Percentiles rank a stretch among this genome's conserved stretches.
phyloP scores from a whole-genome alignment of 139 green algal species.

The Chlorella sp. region DNA sequence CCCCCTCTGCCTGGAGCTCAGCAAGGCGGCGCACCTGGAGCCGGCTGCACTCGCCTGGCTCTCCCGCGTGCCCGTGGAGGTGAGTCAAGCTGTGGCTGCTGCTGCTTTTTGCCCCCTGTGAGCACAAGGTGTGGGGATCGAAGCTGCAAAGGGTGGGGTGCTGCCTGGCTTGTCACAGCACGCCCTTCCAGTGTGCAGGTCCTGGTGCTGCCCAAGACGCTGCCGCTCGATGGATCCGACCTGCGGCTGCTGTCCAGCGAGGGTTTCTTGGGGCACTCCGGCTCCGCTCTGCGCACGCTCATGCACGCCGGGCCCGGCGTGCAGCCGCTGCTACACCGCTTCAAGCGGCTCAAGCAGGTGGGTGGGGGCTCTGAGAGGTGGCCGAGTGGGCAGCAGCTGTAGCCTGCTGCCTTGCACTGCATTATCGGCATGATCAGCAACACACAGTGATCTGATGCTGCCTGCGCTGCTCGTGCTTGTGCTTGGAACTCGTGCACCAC shows the following conservation, averaged over 20 bases:
- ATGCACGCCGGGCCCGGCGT: background rate
- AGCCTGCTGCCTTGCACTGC: background rate
- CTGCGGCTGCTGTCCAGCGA: background rate
- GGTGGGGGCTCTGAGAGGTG: background rate
- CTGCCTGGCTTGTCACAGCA: too few relatives aligned
- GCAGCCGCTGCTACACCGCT: slow-evolving; percentile 15
- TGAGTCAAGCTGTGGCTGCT: too few relatives aligned
- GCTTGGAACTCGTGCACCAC: too few relatives aligned
- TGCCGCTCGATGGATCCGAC: background rate
- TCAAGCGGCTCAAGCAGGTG: slow-evolving; percentile 23
- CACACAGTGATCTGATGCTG: background rate
- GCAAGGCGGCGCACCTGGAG: slow-evolving; percentile 8
- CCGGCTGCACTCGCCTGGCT: slow-evolving; percentile 2
- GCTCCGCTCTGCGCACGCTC: slow-evolving; percentile 19
- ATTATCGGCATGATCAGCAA: background rate
- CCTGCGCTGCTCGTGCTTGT: too few relatives aligned
- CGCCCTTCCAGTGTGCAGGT: background rate
- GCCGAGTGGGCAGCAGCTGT: background rate
- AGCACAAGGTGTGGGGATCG: too few relatives aligned
- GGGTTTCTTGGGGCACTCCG: background rate
- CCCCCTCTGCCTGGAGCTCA: slow-evolving; percentile 22
- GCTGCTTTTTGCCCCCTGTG: background rate
- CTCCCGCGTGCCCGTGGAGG: slow-evolving; percentile 6
- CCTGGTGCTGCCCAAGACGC: slow-evolving; percentile 4
- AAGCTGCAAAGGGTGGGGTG: too few relatives aligned